These are phyloP conservation scores for Diaporthe vexans DNA, from an alignment of 2,329 filamentous ascomycete genomes.

Conservation along the genomic window DNA sequence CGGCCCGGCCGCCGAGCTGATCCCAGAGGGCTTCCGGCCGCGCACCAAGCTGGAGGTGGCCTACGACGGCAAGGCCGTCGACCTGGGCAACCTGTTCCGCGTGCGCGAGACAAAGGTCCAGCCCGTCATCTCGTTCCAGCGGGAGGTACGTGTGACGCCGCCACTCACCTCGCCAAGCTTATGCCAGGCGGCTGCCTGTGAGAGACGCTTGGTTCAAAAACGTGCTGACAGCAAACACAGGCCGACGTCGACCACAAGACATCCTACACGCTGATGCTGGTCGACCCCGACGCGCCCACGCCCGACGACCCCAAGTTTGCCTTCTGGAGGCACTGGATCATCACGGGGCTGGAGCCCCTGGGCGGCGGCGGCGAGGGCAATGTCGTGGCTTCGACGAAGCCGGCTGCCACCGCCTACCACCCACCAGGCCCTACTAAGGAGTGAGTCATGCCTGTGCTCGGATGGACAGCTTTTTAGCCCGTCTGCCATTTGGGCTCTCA, in stretches of 20 bases:
- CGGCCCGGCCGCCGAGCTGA: slow-evolving; percentile 55
- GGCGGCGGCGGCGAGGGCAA: slow-evolving; percentile 41
- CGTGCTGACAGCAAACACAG: slow-evolving; percentile 4
- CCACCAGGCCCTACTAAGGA: slow-evolving; percentile 62
- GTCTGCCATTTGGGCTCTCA: accelerated
- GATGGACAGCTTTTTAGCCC: neutral
- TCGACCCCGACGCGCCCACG: slow-evolving; percentile 69
- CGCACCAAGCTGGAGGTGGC: slow-evolving; percentile 55
- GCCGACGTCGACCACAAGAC: slow-evolving; percentile 43
- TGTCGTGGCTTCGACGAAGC: slow-evolving; percentile 49
- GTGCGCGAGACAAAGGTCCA: slow-evolving; percentile 53
- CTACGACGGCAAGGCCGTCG: slow-evolving; percentile 44
- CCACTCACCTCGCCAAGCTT: too few species aligned
- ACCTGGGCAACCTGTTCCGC: slow-evolving; percentile 51
- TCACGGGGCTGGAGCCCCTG: slow-evolving; percentile 56
- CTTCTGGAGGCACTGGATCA: slow-evolving; percentile 69
- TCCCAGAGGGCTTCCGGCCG: slow-evolving; percentile 59
- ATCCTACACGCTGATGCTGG: slow-evolving; percentile 62
- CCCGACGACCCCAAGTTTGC: slow-evolving; percentile 68
- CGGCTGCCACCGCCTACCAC: slow-evolving; percentile 58
- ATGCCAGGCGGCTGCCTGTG: too few species aligned
- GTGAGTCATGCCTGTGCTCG: slow-evolving; percentile 48
- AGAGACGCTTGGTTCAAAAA: too few species aligned
- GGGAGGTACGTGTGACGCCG: slow-evolving; percentile 52
- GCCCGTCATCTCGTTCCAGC: slow-evolving; percentile 54